Conservation (phyloP, 768 basidiomycete genomes). For the Boletus fagicola region DNA sequence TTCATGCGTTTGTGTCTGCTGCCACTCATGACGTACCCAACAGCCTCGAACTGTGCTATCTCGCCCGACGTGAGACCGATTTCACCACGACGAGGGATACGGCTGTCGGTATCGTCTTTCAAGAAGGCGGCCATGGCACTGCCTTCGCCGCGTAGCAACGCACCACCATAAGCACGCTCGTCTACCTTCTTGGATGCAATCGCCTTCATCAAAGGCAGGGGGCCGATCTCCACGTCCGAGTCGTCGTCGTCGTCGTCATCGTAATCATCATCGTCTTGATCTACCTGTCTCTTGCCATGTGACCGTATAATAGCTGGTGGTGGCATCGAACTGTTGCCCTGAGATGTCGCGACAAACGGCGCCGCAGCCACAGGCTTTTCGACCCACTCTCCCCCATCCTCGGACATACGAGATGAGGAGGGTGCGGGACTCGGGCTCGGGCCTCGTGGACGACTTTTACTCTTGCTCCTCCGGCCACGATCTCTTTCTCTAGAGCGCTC, state of each 20-base stretch:
- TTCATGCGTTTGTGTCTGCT: conserved; percentile 96
- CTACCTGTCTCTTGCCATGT: conserved; percentile 15
- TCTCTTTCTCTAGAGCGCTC: conserved; percentile 31
- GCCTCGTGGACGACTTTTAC: conserved; percentile 34
- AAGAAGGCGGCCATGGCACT: conserved; percentile 98
- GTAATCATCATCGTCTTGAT: conserved; percentile 24
- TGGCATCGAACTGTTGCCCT: conserved; percentile 23
- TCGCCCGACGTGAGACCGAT: conserved; percentile 88
- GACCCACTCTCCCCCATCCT: conserved; percentile 67
- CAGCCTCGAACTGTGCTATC: conserved; percentile 83
- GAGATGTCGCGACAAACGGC: conserved; percentile 27
- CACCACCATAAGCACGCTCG: conserved; percentile 86
- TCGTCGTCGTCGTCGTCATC: conserved; percentile 38
- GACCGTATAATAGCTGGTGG: conserved; percentile 22
- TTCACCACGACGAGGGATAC: conserved; percentile 98
- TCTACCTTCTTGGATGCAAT: conserved; percentile 55
- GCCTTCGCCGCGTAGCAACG: conserved; percentile 91
- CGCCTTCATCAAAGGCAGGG: conserved; percentile 56
- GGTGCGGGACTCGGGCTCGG: conserved; percentile 36
- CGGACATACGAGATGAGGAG: conserved; percentile 28
- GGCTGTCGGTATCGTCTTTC: conserved; percentile 73
- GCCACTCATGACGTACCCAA: conserved; percentile 98
- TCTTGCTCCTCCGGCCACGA: conserved; percentile 32
- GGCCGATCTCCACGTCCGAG: conserved; percentile 73
- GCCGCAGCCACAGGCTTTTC: conserved; percentile 46